Evolutionary conservation across 306 rosid genomes (phyloP), one percentile per base, ranked within the genome.

Genomic region (Rosa chinensis): DNA sequence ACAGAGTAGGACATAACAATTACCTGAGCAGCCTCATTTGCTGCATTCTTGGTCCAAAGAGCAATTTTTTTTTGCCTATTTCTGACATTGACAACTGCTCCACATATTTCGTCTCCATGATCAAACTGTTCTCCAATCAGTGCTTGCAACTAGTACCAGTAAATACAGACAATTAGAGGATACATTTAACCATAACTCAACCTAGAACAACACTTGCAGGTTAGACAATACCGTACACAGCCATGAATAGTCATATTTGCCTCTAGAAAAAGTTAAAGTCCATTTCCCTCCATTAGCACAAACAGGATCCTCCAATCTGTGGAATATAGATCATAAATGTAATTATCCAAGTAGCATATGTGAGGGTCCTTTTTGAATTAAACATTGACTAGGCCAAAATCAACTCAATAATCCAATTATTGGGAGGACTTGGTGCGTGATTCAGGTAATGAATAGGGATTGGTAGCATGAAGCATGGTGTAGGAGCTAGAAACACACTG

Each of bases 41-140:
- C 16, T 75, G 99, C 99, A 74, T 91, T 92, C 86, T 86, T 94
- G 61, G 97, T 94, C 97, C 99, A 94, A 39, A 94, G 18, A 56
- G 92, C 11, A 81, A 94, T 84, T 63, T 88, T 94, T 0, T 91
- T 95, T 78, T 85, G 88, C 74, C 44, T 83, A 44, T 0, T 2
- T 85, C 99, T 89, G 32, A 92, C 95, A 84, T 87, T 91, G 53
- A 94, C 97, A 18, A 92, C 97, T 6, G 93, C 99, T 72, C 99
- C 99, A 44, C 97, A 94, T 72, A 94, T 89, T 81, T 94, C 97
- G 75, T 94, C 97, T 62, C 99, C 97, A 17, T 87, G 92, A 62
- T 92, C 97, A 84, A 92, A 94, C 81, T 94, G 97, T 82, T 92
- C 99, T 74, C 97, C 97, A 13, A 94, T 94, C 95, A 94, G 87